Percentiles rank a stretch among this genome's conserved stretches.
Evolutionary conservation across 495 filamentous ascomycete genomes (phyloP).

Genomic region (Hypoxylon crocopeplum): DNA sequence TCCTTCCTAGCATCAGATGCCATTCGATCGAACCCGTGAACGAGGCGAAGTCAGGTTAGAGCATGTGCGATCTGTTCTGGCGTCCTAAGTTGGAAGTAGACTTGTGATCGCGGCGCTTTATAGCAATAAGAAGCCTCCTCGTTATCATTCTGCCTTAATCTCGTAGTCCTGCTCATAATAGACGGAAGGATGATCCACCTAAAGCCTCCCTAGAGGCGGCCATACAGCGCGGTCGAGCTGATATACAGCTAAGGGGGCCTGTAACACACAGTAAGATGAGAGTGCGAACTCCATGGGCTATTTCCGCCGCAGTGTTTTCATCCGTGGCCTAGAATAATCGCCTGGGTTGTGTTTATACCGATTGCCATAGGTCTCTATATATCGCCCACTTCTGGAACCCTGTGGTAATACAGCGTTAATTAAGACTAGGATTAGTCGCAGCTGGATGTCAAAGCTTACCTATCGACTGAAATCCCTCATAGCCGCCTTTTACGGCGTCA

Average conservation of each 20-base stretch:
- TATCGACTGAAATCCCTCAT: constrained; percentile 54
- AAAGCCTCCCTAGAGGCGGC: constrained; percentile 4
- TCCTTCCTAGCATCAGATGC: constrained; percentile 8
- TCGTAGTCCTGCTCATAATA: constrained; percentile 7
- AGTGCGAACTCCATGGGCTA: neutral
- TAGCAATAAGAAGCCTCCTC: constrained; percentile 1
- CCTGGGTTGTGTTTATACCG: constrained; percentile 31
- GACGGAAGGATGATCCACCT: neutral
- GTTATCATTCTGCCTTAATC: constrained; percentile 9
- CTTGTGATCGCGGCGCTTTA: constrained; percentile 2
- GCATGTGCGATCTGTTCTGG: neutral
- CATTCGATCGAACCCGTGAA: constrained; percentile 4
- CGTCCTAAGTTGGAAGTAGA: constrained; percentile 5
- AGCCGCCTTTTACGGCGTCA: constrained; percentile 52
- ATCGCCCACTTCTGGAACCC: constrained; percentile 59
- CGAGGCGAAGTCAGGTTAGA: neutral
- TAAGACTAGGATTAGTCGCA: neutral
- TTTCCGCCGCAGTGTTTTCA: neutral
- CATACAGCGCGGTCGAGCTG: constrained; percentile 2
- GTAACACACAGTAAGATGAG: neutral
- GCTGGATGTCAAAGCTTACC: constrained; percentile 41
- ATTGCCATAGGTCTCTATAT: constrained; percentile 56
- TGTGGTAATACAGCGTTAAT: constrained; percentile 22
- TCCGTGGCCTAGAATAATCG: neutral
- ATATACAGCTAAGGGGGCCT: neutral